Conservation (phyloP, 2,329 filamentous ascomycete genomes). For the Aureobasidium uvarum region DNA sequence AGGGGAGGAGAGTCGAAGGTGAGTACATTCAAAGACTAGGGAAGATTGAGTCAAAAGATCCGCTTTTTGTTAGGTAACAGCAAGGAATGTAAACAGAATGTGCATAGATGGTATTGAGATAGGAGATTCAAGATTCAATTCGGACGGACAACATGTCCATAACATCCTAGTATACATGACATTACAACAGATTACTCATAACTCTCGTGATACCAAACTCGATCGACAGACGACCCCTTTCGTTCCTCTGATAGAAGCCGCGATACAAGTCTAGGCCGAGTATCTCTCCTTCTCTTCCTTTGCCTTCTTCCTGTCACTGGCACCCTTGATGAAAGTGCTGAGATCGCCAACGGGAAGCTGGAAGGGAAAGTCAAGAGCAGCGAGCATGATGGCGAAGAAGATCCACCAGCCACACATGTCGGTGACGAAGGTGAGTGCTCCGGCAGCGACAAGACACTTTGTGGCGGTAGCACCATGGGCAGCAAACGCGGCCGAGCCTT, state of each 20-base stretch:
- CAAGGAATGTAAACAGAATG: not conserved
- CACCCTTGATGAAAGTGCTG: slow-evolving; percentile 47
- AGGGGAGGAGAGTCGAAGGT: too few species aligned
- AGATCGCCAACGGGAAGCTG: slow-evolving; percentile 51
- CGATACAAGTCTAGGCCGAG: slow-evolving; percentile 15
- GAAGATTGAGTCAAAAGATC: too few species aligned
- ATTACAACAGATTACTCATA: slow-evolving; percentile 4
- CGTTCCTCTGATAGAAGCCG: not conserved
- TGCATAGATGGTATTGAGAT: not conserved
- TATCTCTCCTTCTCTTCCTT: slow-evolving; percentile 35
- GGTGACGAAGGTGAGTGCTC: slow-evolving; percentile 51
- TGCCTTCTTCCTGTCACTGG: slow-evolving; percentile 39
- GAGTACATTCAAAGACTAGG: too few species aligned
- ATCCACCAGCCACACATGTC: slow-evolving; percentile 54
- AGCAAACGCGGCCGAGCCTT: not conserved
- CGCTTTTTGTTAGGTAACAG: too few species aligned
- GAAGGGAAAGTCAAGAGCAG: slow-evolving; percentile 54
- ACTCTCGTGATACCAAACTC: not conserved
- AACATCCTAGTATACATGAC: not conserved
- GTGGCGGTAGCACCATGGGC: slow-evolving; percentile 37
- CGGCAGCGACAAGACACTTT: slow-evolving; percentile 43
- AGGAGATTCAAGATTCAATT: not conserved
- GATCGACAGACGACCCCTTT: not conserved
- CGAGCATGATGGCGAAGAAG: slow-evolving; percentile 55
- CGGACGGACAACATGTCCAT: not conserved